Evolutionary conservation across 352 stramenopile genomes (phyloP).

Genomic region (Pythium chondricola): DNA sequence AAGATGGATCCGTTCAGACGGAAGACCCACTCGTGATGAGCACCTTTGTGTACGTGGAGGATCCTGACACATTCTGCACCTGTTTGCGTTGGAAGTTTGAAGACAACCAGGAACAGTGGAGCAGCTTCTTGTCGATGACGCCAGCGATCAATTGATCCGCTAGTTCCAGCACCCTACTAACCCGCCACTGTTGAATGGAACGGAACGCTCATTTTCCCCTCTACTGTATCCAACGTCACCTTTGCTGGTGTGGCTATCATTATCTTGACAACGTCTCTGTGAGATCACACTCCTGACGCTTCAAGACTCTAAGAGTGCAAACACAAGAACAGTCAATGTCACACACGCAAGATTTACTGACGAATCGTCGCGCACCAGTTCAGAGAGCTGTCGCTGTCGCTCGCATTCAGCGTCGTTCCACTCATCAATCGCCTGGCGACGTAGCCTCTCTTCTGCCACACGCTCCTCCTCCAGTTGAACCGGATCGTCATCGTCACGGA

Average conservation of each 20-base stretch:
- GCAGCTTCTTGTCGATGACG: constrained; percentile 3
- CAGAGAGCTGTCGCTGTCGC: constrained; percentile 18
- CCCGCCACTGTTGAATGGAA: too few relatives aligned
- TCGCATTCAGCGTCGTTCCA: constrained; percentile 48
- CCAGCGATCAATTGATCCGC: constrained; percentile 5
- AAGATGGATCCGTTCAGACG: constrained; percentile 3
- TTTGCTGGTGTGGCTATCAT: too few relatives aligned
- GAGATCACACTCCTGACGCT: too few relatives aligned
- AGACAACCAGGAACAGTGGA: constrained; percentile 2
- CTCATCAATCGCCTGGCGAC: constrained; percentile 38
- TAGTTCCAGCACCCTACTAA: too few relatives aligned
- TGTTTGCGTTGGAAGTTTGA: constrained; percentile 5
- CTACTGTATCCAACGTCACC: too few relatives aligned
- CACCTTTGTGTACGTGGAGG: constrained; percentile 2
- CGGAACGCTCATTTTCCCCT: too few relatives aligned
- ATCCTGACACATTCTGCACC: constrained; percentile 6
- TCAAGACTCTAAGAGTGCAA: too few relatives aligned
- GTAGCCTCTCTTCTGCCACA: constrained; percentile 35
- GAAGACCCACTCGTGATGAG: constrained; percentile 8
- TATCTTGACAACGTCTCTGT: too few relatives aligned
- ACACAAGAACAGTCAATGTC: too few relatives aligned
- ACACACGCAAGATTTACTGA: too few relatives aligned
- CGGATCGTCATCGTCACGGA: constrained; percentile 59
- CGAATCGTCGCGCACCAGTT: constrained; percentile 9
- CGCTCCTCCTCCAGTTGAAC: constrained; percentile 44